A percentile compares a stretch with the other conserved stretches of the same genome.
Evolutionary conservation across 768 basidiomycete genomes (phyloP).

Genomic region (Jaapia argillacea): DNA sequence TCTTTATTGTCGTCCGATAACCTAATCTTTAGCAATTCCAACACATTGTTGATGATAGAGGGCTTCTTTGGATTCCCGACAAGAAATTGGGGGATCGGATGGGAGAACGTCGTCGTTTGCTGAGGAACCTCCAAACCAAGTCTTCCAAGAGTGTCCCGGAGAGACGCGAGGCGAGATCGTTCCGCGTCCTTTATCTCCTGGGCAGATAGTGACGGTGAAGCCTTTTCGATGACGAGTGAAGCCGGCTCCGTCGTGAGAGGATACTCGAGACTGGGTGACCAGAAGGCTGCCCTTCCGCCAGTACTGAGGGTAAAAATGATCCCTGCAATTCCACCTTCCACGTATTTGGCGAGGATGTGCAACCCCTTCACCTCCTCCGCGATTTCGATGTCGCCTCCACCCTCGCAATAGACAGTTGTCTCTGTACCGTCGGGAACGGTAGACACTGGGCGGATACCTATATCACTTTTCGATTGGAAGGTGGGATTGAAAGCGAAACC

Average conservation of each 20-base stretch:
- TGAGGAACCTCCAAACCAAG: slow-evolving; percentile 34
- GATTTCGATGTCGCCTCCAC: slow-evolving; percentile 18
- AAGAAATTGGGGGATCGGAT: slow-evolving; percentile 20
- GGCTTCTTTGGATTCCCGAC: slow-evolving; percentile 31
- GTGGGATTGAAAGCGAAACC: background rate
- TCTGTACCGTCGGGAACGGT: background rate
- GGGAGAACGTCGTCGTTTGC: slow-evolving; percentile 1
- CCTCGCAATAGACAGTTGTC: background rate
- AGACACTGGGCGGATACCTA: background rate
- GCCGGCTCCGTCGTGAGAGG: slow-evolving; percentile 31
- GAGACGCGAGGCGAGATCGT: slow-evolving; percentile 9
- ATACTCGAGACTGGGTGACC: slow-evolving; percentile 50
- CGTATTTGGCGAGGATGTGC: slow-evolving; percentile 26
- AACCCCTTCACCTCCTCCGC: slow-evolving; percentile 12
- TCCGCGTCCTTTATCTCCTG: slow-evolving; percentile 11
- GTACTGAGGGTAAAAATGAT: slow-evolving; percentile 24
- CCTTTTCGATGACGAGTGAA: too few relatives aligned
- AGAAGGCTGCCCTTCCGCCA: slow-evolving; percentile 41
- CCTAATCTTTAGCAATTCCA: slow-evolving; percentile 24
- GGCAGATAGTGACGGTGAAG: slow-evolving; percentile 5
- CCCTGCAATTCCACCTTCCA: slow-evolving; percentile 23
- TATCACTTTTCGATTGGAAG: background rate
- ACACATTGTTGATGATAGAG: slow-evolving; percentile 27
- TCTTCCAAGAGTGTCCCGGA: slow-evolving; percentile 23
- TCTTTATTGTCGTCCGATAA: slow-evolving; percentile 9